Conservation (phyloP, 2,329 filamentous ascomycete species). For the Aspergillus sp. region DNA sequence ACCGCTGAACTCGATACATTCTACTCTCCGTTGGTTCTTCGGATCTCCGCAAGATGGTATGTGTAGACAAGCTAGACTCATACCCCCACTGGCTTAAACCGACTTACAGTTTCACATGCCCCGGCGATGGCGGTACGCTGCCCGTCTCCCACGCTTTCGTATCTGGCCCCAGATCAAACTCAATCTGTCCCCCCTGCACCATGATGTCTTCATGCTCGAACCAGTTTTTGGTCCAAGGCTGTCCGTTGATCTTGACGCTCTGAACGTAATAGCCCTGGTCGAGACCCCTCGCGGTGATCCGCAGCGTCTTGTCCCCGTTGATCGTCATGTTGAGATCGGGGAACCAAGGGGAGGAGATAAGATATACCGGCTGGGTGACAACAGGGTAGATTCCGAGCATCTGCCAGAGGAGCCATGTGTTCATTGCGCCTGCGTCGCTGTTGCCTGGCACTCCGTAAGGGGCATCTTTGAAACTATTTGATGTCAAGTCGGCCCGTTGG, state of each 20-base stretch:
- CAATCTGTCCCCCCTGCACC: slow-evolving; percentile 44
- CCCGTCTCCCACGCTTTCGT: slow-evolving; percentile 48
- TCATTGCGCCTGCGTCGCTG: slow-evolving; percentile 59
- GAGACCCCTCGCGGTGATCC: slow-evolving; percentile 47
- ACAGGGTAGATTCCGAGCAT: slow-evolving; percentile 50
- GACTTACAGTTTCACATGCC: slow-evolving; percentile 21
- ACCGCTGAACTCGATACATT: too few relatives aligned
- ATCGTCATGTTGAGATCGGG: slow-evolving; percentile 33
- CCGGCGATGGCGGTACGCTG: slow-evolving; percentile 51
- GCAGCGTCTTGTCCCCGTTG: slow-evolving; percentile 34
- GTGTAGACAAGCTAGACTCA: neutral
- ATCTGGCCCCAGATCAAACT: slow-evolving; percentile 45
- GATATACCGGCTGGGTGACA: slow-evolving; percentile 48
- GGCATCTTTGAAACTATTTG: slow-evolving; percentile 50
- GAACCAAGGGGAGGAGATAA: slow-evolving; percentile 48
- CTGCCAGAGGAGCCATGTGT: slow-evolving; percentile 52
- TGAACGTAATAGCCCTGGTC: slow-evolving; percentile 52
- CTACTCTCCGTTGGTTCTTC: too few relatives aligned
- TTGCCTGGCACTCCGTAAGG: slow-evolving; percentile 63
- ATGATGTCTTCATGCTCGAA: slow-evolving; percentile 50
- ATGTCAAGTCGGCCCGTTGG: neutral
- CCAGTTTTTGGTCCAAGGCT: slow-evolving; percentile 54
- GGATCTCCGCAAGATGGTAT: too few relatives aligned
- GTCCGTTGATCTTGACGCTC: slow-evolving; percentile 52
- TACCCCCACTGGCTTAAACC: neutral